Base-by-base conservation (phyloP, 2,329 filamentous ascomycete species). In the Chaetothyriales sp. region DNA sequence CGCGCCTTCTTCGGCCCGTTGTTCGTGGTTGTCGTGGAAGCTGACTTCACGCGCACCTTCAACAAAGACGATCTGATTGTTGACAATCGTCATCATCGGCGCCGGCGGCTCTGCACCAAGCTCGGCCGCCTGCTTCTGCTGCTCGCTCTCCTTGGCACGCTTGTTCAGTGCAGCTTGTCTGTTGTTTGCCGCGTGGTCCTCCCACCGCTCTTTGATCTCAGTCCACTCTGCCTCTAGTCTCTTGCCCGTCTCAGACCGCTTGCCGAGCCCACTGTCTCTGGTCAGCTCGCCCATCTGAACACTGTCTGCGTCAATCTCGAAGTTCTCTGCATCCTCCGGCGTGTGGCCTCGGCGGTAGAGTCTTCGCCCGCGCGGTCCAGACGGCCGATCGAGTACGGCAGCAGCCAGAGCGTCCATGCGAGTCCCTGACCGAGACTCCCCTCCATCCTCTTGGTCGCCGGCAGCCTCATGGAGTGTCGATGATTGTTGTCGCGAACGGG, bases 221-320 rank as follows among this genome's bases (percentile, higher is more conserved):
- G 67, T 71, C 68, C 74, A 72, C 56, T 82, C 74, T 51, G 80
- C 72, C 50, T 73, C 73, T 65, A 83, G 70, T 55, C 75, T 71
- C 49, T 69, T 73, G 57, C 81, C 79, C 73, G 70, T 52, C 73
- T 70, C 54, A 0, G 79, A 81, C 42, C 73, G 71, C 55, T 72
- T 76, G 45, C 79, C 79, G 0, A 70, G 70, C n/a, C 69, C 66
- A 36, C 70, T 64, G 56, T 77, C 75, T 48, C 69, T 72, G 56
- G 72, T 76, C 1, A 82, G 63, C 45, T 78, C 73, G 28, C 69
- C 72, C 78, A 83, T 81, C 49, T 72, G 77, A 2, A 76, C 68
- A 18, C 68, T 65, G 10, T 71, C 67, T 0, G 76, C 70, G 48
- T 76, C 70, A 47, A 81, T 80, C 63, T 75, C 64, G 6, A 70